A percentile compares a stretch with the other conserved stretches of the same genome.
These are phyloP conservation scores for Amoebophrya sp. DNA, from an alignment of 169 alveolate genomes.

Conservation along the genomic window DNA sequence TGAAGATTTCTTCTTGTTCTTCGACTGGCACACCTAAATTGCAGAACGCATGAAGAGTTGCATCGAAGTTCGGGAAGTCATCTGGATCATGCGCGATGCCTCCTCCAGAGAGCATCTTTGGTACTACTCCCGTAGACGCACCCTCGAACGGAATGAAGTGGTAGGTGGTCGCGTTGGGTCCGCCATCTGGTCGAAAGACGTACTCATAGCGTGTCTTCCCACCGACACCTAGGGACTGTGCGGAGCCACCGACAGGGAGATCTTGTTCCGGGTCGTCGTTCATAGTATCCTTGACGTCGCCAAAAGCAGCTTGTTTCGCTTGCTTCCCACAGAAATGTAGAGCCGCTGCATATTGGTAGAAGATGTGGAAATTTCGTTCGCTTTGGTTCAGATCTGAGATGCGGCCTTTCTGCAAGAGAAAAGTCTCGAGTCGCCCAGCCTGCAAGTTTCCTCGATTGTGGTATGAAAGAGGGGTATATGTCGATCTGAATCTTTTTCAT, in stretches of 20 bases:
- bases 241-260: no score
- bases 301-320: background rate
- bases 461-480: no score
- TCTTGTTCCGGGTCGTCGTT: no score
- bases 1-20: background rate
- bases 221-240: no score
- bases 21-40: background rate
- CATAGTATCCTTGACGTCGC: background rate
- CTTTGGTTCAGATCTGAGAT: background rate
- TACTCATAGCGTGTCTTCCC: no score
- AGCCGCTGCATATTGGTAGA: background rate
- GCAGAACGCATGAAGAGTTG: background rate
- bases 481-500: no score
- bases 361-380: background rate
- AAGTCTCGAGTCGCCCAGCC: background rate
- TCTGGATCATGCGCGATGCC: background rate
- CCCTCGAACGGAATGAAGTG: conserved; percentile 7
- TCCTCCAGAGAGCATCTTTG: background rate
- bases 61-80: background rate
- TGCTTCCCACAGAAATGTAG: background rate
- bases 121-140: background rate
- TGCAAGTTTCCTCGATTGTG: background rate
- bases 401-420: background rate
- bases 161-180: background rate
- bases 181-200: no score